A percentile compares a stretch with the other conserved stretches of the same genome.
phyloP scores from a whole-genome alignment of 768 basidiomycete genomes.

The Gloeopeniophorella convolvens region DNA sequence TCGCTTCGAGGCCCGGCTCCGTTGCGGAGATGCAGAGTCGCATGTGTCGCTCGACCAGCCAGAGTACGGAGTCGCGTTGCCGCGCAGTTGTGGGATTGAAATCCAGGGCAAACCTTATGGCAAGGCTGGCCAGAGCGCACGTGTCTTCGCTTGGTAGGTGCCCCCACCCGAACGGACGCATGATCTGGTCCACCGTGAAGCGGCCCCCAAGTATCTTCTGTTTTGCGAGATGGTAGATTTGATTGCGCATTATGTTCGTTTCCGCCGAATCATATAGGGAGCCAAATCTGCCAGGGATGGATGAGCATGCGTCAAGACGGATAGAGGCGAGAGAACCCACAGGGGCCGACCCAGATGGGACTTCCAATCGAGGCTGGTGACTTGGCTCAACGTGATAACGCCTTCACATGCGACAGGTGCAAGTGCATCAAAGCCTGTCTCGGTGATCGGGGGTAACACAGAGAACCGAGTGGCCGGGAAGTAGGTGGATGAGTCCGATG shows the following conservation, averaged over 20 bases:
- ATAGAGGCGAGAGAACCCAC: neutral
- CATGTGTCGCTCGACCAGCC: neutral
- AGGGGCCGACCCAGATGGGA: slow-evolving; percentile 3
- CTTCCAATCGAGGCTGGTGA: neutral
- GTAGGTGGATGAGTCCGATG: neutral
- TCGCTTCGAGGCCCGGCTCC: neutral
- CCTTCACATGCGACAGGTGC: neutral
- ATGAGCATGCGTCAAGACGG: neutral
- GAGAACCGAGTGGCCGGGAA: neutral
- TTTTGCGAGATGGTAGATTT: neutral
- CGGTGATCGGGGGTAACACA: neutral
- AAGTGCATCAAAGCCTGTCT: neutral
- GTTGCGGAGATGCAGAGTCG: neutral
- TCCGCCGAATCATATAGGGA: neutral
- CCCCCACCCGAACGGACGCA: too few species aligned
- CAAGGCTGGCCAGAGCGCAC: neutral
- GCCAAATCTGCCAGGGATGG: neutral
- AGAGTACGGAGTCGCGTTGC: neutral
- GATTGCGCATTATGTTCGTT: neutral
- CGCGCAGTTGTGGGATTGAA: neutral
- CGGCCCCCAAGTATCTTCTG: neutral
- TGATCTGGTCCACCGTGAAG: neutral
- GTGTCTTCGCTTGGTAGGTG: too few species aligned
- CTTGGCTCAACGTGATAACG: neutral
- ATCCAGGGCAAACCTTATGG: neutral